Evolutionary conservation across 768 basidiomycete genomes (phyloP).

Genomic region (Boletus fagicola): DNA sequence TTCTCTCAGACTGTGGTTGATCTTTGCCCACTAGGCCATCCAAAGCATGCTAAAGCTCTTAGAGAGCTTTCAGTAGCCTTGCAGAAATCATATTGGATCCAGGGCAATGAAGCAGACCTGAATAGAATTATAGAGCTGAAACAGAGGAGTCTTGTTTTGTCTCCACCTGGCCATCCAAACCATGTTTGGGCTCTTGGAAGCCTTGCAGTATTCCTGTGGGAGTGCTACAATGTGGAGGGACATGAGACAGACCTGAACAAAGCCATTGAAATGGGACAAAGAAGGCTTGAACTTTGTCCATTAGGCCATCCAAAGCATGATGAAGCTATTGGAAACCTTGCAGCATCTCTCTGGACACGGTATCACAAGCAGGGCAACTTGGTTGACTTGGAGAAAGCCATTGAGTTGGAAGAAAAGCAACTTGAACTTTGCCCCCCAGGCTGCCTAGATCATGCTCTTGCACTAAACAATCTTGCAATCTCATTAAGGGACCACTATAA

Average conservation of each 20-base stretch:
- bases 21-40: not conserved
- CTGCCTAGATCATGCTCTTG: no score
- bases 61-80: not conserved
- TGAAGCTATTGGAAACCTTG: not conserved
- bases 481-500: no score
- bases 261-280: not conserved
- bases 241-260: not conserved
- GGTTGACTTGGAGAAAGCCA: no score
- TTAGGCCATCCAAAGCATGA: not conserved
- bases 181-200: not conserved
- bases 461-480: no score
- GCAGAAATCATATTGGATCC: not conserved
- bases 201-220: not conserved
- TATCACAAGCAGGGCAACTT: no score
- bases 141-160: not conserved
- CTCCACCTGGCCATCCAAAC: not conserved
- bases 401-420: no score
- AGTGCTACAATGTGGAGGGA: not conserved
- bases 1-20: fast-evolving
- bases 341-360: fast-evolving
- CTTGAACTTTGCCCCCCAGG: no score
- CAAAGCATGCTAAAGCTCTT: not conserved
- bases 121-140: not conserved
- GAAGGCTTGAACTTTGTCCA: not conserved
- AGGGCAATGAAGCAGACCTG: not conserved